Percentiles rank a stretch among this genome's conserved stretches.
phyloP scores from a whole-genome alignment of 2,329 filamentous ascomycete species.

The Pseudocercospora fuligena region DNA sequence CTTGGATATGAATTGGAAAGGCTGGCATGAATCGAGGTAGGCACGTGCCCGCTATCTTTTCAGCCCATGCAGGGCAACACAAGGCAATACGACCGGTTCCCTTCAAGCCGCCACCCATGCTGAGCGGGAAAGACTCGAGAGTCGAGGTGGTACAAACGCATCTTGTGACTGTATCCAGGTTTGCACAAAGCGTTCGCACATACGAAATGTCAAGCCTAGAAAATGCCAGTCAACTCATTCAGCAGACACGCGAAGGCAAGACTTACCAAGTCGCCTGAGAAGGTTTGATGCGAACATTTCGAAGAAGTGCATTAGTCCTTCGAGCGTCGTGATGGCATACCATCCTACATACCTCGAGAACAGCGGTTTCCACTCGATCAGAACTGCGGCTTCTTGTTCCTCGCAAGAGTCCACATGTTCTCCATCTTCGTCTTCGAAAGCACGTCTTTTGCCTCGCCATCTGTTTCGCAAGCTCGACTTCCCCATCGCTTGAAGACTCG shows the following conservation, averaged over 20 bases:
- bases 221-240: not conserved
- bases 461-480: constrained; percentile 89
- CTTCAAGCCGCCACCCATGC: no score
- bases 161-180: no score
- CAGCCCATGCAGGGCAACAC: no score
- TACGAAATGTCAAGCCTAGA: no score
- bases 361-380: not conserved
- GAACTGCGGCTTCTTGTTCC: constrained; percentile 53
- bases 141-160: no score
- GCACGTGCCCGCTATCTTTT: no score
- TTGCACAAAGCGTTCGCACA: no score
- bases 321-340: not conserved
- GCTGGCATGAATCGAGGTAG: no score
- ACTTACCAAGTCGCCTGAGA: not conserved
- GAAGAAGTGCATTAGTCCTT: constrained; percentile 2
- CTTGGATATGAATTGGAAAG: no score
- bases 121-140: no score
- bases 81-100: no score
- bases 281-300: not conserved
- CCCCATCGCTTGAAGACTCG: constrained; percentile 86
- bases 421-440: constrained; percentile 85
- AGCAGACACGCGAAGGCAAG: not conserved
- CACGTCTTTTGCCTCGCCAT: constrained; percentile 82
- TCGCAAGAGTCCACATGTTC: constrained; percentile 91
- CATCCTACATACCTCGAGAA: constrained; percentile 1